Evolutionary conservation across 2,329 filamentous ascomycete species (phyloP).

Genomic region (Plectosphaerella plurivora): DNA sequence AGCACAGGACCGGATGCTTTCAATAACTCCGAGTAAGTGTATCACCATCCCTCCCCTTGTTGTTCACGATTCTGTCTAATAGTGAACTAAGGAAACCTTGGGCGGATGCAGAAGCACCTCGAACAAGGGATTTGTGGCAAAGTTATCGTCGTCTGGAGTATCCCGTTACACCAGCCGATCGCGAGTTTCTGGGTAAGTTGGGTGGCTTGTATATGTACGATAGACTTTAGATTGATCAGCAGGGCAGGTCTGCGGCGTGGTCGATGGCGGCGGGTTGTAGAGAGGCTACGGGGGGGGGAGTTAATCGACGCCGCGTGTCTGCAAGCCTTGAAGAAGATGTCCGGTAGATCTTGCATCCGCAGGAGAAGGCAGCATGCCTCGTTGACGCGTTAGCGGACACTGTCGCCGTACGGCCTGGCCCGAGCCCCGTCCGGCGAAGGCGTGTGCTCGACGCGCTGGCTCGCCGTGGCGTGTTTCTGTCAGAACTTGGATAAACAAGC

Average conservation of each 20-base stretch:
- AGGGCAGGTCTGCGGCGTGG: background rate
- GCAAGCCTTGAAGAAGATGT: background rate
- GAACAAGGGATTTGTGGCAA: background rate
- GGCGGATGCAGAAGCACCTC: background rate
- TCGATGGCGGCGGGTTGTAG: background rate
- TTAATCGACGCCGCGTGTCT: no score
- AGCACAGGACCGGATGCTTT: background rate
- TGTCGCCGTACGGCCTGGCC: no score
- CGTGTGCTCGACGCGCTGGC: no score
- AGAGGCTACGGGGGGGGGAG: no score
- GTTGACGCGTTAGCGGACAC: no score
- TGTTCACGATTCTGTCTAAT: background rate
- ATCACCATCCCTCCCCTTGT: background rate
- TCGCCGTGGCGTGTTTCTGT: no score
- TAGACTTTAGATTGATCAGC: background rate
- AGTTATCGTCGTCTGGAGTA: background rate
- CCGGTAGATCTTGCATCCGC: no score
- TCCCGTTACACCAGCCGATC: background rate
- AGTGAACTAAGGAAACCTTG: background rate
- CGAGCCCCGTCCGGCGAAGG: no score
- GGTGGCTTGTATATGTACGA: background rate
- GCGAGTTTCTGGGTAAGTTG: background rate
- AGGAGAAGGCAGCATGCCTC: no score
- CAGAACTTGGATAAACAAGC: no score
- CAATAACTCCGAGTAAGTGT: background rate